These are phyloP conservation scores for Chrysoporthe puriensis DNA, from an alignment of 2,329 filamentous ascomycete species.

Conservation along the genomic window DNA sequence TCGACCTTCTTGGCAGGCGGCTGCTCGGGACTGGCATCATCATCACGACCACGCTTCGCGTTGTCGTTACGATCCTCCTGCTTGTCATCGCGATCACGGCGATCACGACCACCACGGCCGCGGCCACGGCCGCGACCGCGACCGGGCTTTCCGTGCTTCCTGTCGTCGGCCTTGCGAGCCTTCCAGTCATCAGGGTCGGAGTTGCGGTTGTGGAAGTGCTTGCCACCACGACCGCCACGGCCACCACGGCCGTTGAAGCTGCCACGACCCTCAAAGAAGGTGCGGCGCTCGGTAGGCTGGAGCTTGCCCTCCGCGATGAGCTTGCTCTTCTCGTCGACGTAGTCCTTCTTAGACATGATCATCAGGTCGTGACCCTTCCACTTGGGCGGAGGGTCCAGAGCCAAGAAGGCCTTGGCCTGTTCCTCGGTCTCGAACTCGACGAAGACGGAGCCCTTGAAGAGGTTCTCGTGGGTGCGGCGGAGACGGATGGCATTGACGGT, in stretches of 20 bases:
- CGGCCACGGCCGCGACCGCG: constrained; percentile 44
- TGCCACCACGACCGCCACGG: constrained; percentile 45
- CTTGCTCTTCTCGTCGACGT: constrained; percentile 76
- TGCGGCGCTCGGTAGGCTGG: constrained; percentile 54
- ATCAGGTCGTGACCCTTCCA: constrained; percentile 81
- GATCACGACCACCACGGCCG: constrained; percentile 42
- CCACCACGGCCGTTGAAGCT: constrained; percentile 36
- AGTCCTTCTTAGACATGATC: constrained; percentile 87
- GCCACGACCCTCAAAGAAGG: constrained; percentile 53
- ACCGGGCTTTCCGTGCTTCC: constrained; percentile 57
- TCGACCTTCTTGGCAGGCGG: constrained; percentile 67
- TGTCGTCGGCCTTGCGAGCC: constrained; percentile 64
- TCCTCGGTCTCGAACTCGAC: constrained; percentile 87
- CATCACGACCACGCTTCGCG: constrained; percentile 60
- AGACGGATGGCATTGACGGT: constrained; percentile 83
- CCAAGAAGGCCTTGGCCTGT: constrained; percentile 78
- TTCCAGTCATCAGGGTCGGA: constrained; percentile 63
- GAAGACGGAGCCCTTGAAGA: constrained; percentile 96
- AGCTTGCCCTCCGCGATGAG: constrained; percentile 74
- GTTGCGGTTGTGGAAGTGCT: constrained; percentile 42
- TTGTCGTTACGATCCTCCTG: constrained; percentile 41
- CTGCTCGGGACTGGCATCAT: constrained; percentile 47
- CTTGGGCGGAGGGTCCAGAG: constrained; percentile 76
- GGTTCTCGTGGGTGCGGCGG: constrained; percentile 70
- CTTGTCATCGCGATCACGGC: constrained; percentile 45